A percentile compares a stretch with the other conserved stretches of the same genome.
These are phyloP conservation scores for Suhomyces sp. DNA, from an alignment of 805 yeast species.

Conservation along the genomic window DNA sequence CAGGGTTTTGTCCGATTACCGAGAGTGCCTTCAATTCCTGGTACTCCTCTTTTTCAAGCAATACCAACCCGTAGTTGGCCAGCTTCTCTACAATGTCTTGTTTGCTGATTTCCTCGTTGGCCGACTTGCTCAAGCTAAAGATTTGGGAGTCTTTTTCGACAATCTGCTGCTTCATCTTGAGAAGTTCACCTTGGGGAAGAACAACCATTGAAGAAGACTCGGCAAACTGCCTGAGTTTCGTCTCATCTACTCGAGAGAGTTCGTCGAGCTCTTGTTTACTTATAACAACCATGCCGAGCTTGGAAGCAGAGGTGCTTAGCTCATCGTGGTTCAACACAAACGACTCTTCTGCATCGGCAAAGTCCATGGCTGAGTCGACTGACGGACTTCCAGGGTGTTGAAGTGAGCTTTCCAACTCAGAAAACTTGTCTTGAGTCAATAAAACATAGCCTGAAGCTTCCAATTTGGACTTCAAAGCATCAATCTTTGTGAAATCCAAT, in stretches of 20 bases:
- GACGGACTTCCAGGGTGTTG: background rate
- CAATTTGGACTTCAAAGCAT: slow-evolving; percentile 4
- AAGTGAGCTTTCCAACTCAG: slow-evolving; percentile 2
- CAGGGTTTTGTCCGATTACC: slow-evolving; percentile 15
- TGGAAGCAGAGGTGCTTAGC: slow-evolving; percentile 22
- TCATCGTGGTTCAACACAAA: slow-evolving; percentile 27
- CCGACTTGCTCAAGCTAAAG: slow-evolving; percentile 15
- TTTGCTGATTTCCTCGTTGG: slow-evolving; percentile 15
- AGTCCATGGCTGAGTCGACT: slow-evolving; percentile 5
- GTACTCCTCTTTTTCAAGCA: slow-evolving; percentile 28
- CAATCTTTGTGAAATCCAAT: background rate
- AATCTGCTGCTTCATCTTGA: slow-evolving; percentile 19
- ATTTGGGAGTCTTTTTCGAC: slow-evolving; percentile 32
- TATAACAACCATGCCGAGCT: slow-evolving; percentile 23
- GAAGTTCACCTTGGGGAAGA: slow-evolving; percentile 21
- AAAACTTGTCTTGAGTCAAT: slow-evolving; percentile 5
- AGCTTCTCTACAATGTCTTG: slow-evolving; percentile 22
- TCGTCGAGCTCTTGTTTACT: slow-evolving; percentile 17
- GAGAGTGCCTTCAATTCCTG: slow-evolving; percentile 20
- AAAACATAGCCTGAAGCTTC: slow-evolving; percentile 5
- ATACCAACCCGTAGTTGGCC: slow-evolving; percentile 30
- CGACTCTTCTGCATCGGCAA: slow-evolving; percentile 29
- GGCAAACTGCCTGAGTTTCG: slow-evolving; percentile 20
- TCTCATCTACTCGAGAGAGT: slow-evolving; percentile 13
- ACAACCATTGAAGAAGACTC: slow-evolving; percentile 16